Evolutionary conservation across 495 filamentous ascomycete species (phyloP).

Genomic region (Pyrenula massariospora): DNA sequence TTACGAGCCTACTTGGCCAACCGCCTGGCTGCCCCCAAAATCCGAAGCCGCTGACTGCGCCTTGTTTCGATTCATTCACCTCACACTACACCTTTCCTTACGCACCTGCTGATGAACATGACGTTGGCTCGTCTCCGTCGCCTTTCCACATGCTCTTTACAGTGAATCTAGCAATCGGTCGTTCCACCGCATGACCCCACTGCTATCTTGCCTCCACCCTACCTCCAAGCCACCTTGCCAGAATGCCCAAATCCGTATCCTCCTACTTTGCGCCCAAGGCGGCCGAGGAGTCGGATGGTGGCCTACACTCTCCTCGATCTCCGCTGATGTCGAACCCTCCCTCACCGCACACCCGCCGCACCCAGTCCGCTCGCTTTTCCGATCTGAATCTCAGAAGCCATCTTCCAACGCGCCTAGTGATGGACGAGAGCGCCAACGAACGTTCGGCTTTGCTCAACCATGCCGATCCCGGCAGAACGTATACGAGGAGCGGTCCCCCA

Average conservation of each 20-base stretch:
- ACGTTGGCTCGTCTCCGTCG: not conserved
- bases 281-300: not conserved
- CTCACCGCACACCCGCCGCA: not conserved
- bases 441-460: constrained; percentile 11
- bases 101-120: not conserved
- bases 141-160: not conserved
- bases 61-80: not conserved
- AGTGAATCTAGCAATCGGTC: not conserved
- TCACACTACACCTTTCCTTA: not conserved
- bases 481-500: constrained; percentile 10
- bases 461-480: constrained; percentile 8
- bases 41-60: not conserved
- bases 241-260: not conserved
- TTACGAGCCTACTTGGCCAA: not conserved
- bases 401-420: constrained; percentile 9
- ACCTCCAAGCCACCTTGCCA: not conserved
- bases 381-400: constrained; percentile 13
- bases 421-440: constrained; percentile 8
- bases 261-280: not conserved
- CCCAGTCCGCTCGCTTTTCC: constrained; percentile 8
- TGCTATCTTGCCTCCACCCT: not conserved
- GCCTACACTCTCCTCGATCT: not conserved
- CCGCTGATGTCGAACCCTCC: not conserved
- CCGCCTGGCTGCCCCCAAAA: not conserved
- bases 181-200: not conserved